These are phyloP conservation scores for Sugiyamaella chiloensis DNA, from an alignment of 805 yeast genomes.

Conservation along the genomic window DNA sequence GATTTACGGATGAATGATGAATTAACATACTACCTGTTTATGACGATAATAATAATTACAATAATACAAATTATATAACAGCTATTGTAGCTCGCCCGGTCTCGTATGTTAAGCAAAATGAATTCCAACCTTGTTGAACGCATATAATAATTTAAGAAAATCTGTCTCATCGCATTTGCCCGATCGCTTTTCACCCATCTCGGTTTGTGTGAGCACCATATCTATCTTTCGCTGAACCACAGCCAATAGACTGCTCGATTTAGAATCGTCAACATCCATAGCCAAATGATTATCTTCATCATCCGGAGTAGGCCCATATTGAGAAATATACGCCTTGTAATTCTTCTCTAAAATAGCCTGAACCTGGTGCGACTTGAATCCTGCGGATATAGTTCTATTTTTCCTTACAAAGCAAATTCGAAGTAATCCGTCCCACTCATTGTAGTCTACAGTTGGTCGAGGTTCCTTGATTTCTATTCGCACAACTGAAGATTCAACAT, in stretches of 20 bases:
- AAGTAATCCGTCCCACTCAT: conserved; percentile 96
- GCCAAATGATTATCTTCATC: conserved; percentile 35
- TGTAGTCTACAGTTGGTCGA: conserved; percentile 87
- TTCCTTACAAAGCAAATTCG: conserved; percentile 91
- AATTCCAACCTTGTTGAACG: conserved; percentile 95
- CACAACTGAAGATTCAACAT: conserved; percentile 95
- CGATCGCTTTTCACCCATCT: conserved; percentile 78
- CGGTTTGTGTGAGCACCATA: conserved; percentile 74
- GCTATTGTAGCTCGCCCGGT: too few species aligned
- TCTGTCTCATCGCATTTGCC: conserved; percentile 95
- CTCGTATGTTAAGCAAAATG: conserved; percentile 68
- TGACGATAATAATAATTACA: neutral
- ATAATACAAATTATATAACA: conserved; percentile 7
- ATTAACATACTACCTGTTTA: neutral
- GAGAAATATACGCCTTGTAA: conserved; percentile 71
- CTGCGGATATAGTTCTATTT: conserved; percentile 88
- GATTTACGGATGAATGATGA: neutral
- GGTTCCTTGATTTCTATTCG: conserved; percentile 89
- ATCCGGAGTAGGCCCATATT: conserved; percentile 45
- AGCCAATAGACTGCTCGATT: conserved; percentile 24
- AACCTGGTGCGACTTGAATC: conserved; percentile 80
- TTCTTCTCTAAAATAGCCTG: conserved; percentile 80
- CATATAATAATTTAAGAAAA: conserved; percentile 74
- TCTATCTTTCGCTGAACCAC: conserved; percentile 68
- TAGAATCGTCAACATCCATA: conserved; percentile 34